Evolutionary conservation across 805 yeast species (phyloP), one percentile per base, ranked within the genome.

Genomic region (Metschnikowia sp.): DNA sequence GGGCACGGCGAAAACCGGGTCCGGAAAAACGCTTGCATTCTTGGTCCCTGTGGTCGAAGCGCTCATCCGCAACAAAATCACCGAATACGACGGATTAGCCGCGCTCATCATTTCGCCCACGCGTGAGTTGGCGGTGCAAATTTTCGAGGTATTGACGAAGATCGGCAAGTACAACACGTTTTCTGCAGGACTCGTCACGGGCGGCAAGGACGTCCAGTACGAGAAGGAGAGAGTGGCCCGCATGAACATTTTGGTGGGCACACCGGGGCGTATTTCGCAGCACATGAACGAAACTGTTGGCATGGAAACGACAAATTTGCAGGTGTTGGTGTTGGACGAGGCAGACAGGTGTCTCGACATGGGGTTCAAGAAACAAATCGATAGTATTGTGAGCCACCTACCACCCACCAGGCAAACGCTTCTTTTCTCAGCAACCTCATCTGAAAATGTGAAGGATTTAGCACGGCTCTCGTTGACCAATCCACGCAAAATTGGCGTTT

Each of bases 281-380:
- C 97, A 90, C 62, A 77, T 90, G 79, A 96, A 91, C 63, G 95
- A 91, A 62, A 83, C 96, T 8, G 84, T 85, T 1, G 89, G 89
- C 1, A 77, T 90, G 63, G 91, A 85, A 57, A 70, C 85, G 9
- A 72, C 82, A 19, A 88, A 87, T 60, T 68, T 90, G 51, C 92
- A 90, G 65, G 78, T 85, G 61, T 68, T 90, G 39, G 90, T 90
- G 2, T 66, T 90, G 44, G 97, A 90, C 65, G 97, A 90, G 65
- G 97, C 97, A 0, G 97, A 90, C 62, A 74, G 97, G 55, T 88
- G 94, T 58, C 70, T 90, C 57, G 97, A 90, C 66, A 88, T 91
- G 96, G 97, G 97, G 8, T 90, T 90, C 75, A 83, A 83, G 61
- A 81, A 80, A 57, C 86, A 94, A 38, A 68, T 90, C 51, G 96